A percentile compares a stretch with the other conserved stretches of the same genome.
phyloP scores from a whole-genome alignment of 2,329 filamentous ascomycete species.

The Fusarium sp. region DNA sequence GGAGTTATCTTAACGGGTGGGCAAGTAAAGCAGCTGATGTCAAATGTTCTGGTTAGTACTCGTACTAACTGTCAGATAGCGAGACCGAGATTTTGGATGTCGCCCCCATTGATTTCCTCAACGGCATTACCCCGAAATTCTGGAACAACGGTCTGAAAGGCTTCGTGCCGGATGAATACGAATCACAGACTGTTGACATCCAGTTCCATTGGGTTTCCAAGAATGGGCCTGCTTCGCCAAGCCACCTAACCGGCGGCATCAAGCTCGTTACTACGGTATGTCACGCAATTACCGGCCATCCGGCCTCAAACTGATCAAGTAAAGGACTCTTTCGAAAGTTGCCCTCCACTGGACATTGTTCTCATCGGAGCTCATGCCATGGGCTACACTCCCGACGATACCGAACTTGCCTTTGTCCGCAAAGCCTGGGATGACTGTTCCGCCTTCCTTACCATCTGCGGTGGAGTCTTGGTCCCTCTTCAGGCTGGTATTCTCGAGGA shows the following conservation, averaged over 20 bases:
- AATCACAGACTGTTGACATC: slow-evolving; percentile 47
- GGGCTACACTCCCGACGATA: slow-evolving; percentile 49
- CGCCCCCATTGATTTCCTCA: slow-evolving; percentile 52
- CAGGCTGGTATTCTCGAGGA: slow-evolving; percentile 55
- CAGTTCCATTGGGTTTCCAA: slow-evolving; percentile 55
- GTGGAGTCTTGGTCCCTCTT: slow-evolving; percentile 52
- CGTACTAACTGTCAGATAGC: neutral
- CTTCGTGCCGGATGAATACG: slow-evolving; percentile 26
- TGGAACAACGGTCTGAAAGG: slow-evolving; percentile 34
- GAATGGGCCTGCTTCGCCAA: slow-evolving; percentile 15
- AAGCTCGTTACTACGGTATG: slow-evolving; percentile 51
- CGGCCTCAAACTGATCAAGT: neutral
- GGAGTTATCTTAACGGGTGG: slow-evolving; percentile 37
- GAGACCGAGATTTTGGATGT: slow-evolving; percentile 56
- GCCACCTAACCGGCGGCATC: slow-evolving; percentile 47
- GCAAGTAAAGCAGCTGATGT: neutral
- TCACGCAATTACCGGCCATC: fast-evolving
- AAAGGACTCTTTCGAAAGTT: slow-evolving; percentile 57
- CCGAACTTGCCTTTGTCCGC: slow-evolving; percentile 55
- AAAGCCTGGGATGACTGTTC: slow-evolving; percentile 53
- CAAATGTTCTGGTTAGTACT: fast-evolving
- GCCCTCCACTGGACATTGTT: slow-evolving; percentile 57
- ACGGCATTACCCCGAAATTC: slow-evolving; percentile 36
- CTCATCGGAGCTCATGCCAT: slow-evolving; percentile 56
- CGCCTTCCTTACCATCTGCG: slow-evolving; percentile 58